Evolutionary conservation across 495 filamentous ascomycete species (phyloP).

Genomic region (Aspergillus homomorphus): DNA sequence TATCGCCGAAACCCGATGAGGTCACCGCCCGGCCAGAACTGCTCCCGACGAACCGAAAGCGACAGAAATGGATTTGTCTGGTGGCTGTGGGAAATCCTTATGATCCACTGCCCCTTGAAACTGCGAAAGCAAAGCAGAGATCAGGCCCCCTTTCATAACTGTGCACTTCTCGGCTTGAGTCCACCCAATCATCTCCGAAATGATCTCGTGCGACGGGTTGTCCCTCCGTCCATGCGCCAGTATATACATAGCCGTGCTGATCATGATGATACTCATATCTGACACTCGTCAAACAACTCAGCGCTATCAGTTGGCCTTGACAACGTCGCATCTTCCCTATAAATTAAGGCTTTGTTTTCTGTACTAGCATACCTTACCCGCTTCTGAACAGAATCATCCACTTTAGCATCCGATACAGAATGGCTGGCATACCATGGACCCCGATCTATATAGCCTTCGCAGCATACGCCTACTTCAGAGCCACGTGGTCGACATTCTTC

Average conservation of each 20-base stretch:
- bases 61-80: not conserved
- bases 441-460: slow-evolving; percentile 26
- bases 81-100: not conserved
- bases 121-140: not conserved
- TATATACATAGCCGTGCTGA: not conserved
- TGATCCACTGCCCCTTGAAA: not conserved
- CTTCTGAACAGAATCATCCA: not conserved
- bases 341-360: not conserved
- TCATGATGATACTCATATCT: not conserved
- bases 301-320: not conserved
- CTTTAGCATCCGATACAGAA: not conserved
- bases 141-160: not conserved
- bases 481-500: slow-evolving; percentile 24
- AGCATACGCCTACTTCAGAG: slow-evolving; percentile 31
- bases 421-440: slow-evolving; percentile 16
- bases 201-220: not conserved
- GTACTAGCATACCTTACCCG: not conserved
- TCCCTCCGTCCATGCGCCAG: not conserved
- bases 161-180: not conserved
- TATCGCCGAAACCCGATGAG: not conserved
- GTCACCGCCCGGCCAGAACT: not conserved
- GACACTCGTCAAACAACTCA: not conserved
- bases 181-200: not conserved
- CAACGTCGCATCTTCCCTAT: not conserved
- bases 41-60: not conserved